Conservation (phyloP, 129 eudicot species). For the Flaveria linearis region DNA sequence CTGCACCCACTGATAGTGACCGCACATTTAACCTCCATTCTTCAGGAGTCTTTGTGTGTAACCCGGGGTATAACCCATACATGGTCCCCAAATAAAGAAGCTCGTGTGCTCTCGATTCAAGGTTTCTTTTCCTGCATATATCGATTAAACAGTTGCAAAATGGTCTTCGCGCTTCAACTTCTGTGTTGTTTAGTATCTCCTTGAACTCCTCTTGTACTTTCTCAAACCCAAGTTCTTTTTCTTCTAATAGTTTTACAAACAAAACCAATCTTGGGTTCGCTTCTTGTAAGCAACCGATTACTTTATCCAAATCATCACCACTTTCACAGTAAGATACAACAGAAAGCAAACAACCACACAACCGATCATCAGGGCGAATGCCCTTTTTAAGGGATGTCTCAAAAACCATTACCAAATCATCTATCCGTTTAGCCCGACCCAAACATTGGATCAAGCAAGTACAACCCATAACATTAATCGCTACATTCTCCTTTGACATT, state of each 20-base stretch:
- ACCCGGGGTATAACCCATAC: conserved; percentile 60
- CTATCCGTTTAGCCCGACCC: conserved; percentile 56
- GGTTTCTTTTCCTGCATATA: conserved; percentile 56
- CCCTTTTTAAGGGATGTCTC: conserved; percentile 51
- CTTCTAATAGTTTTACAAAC: conserved; percentile 46
- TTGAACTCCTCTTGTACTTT: conserved; percentile 49
- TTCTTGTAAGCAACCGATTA: conserved; percentile 46
- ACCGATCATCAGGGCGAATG: conserved; percentile 62
- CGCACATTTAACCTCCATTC: conserved; percentile 76
- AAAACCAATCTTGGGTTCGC: conserved; percentile 57
- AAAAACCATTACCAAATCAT: conserved; percentile 58
- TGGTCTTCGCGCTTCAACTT: conserved; percentile 64
- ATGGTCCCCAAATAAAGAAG: conserved; percentile 59
- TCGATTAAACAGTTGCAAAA: conserved; percentile 70
- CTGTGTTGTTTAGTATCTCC: conserved; percentile 46
- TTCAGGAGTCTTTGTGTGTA: conserved; percentile 58
- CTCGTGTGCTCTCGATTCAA: conserved; percentile 61
- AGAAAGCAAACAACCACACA: conserved; percentile 69
- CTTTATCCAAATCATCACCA: conserved; percentile 54
- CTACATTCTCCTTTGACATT: conserved; percentile 49
- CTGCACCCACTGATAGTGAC: conserved; percentile 71
- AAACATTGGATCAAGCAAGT: conserved; percentile 75
- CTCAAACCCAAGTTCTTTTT: conserved; percentile 32
- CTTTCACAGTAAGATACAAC: conserved; percentile 57
- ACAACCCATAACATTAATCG: conserved; percentile 65